Percentiles rank a stretch among this genome's conserved stretches.
phyloP scores from a whole-genome alignment of 495 filamentous ascomycete genomes.

The Tuber indicum region DNA sequence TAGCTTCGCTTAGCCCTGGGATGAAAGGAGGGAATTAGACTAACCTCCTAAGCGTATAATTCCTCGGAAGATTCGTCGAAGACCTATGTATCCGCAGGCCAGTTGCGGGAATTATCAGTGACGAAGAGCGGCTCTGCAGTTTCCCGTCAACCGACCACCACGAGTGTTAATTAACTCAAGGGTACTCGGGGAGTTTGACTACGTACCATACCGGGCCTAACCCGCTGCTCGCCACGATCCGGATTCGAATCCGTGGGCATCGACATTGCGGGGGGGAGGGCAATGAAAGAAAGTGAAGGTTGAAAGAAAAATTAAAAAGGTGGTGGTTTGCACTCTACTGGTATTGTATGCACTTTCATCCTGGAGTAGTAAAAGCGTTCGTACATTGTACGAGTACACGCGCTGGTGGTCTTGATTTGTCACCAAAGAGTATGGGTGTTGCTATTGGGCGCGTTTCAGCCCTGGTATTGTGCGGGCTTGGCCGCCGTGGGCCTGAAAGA shows the following conservation, averaged over 20 bases:
- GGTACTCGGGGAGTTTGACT: background rate
- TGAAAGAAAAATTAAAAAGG: background rate
- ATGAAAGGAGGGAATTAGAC: background rate
- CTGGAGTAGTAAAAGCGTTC: too few relatives aligned
- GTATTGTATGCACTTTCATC: background rate
- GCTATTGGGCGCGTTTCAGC: background rate
- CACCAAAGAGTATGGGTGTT: background rate
- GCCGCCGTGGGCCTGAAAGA: background rate
- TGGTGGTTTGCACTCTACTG: background rate
- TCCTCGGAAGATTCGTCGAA: slow-evolving; percentile 27
- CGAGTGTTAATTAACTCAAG: background rate
- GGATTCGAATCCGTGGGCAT: background rate
- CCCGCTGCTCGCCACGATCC: background rate
- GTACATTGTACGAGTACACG: background rate
- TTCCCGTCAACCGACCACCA: background rate
- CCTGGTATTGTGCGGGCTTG: background rate
- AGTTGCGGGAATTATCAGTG: slow-evolving; percentile 35
- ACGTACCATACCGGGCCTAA: background rate
- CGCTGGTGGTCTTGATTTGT: background rate
- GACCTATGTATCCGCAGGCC: slow-evolving; percentile 35
- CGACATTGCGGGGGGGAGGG: background rate
- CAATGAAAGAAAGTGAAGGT: background rate
- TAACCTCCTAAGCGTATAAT: slow-evolving; percentile 30
- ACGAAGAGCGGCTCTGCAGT: slow-evolving; percentile 7
- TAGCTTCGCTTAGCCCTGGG: background rate